phyloP scores from a whole-genome alignment of 1,284 basidiomycete genomes.

The Papiliotrema nemorosa region DNA sequence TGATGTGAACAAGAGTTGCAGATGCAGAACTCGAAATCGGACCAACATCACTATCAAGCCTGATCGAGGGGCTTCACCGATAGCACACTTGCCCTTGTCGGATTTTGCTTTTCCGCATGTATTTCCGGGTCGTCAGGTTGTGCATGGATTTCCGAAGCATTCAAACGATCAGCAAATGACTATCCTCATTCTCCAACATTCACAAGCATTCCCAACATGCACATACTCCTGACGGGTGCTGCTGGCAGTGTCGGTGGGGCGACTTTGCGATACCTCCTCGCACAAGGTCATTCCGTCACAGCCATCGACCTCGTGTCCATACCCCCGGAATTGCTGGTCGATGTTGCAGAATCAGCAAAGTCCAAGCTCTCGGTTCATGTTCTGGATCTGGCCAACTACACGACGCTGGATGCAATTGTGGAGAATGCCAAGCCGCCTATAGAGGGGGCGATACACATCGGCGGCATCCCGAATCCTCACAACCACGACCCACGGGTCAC shows the following conservation, averaged over 20 bases:
- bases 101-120: background rate
- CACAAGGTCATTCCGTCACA: conserved; percentile 29
- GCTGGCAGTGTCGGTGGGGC: conserved; percentile 34
- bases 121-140: background rate
- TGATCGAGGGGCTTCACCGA: no score
- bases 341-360: background rate
- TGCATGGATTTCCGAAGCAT: background rate
- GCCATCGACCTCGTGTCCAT: conserved; percentile 36
- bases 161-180: background rate
- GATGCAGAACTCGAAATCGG: no score
- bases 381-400: conserved; percentile 30
- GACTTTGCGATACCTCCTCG: conserved; percentile 24
- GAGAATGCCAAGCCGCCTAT: conserved; percentile 12
- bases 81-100: background rate
- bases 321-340: conserved; percentile 11
- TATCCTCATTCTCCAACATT: background rate
- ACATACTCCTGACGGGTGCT: conserved; percentile 46
- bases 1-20: no score
- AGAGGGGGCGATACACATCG: conserved; percentile 44
- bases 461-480: conserved; percentile 40
- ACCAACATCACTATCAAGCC: no score
- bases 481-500: conserved; percentile 26
- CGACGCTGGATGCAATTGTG: conserved; percentile 26
- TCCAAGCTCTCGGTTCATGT: conserved; percentile 2
- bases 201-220: conserved; percentile 21